phyloP scores from a whole-genome alignment of 2,329 filamentous ascomycete genomes.

The Grosmannia huntii region DNA sequence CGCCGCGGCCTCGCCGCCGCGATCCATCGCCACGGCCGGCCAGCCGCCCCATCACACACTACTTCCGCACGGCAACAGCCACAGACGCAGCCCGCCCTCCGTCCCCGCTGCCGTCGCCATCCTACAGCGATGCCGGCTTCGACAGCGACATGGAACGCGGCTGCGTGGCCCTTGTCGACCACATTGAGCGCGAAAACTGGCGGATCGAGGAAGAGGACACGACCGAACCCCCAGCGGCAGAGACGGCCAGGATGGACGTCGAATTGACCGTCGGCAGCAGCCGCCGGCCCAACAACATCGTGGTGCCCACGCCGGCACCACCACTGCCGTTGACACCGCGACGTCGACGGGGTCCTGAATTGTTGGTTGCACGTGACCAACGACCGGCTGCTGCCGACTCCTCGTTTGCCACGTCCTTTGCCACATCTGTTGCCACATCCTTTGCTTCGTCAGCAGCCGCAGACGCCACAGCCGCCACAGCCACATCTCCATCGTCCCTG shows the following conservation, averaged over 20 bases:
- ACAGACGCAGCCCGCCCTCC: not conserved
- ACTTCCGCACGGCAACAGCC: not conserved
- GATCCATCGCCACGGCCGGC: not conserved
- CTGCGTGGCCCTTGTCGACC: constrained; percentile 9
- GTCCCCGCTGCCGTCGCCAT: not conserved
- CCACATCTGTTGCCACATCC: not conserved
- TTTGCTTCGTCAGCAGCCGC: not conserved
- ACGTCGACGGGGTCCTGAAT: not conserved
- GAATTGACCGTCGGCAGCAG: not conserved
- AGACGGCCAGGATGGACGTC: not conserved
- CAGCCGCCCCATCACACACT: constrained; percentile 8
- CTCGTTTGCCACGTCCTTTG: not conserved
- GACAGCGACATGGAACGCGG: constrained; percentile 13
- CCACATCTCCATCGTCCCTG: not conserved
- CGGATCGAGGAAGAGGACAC: not conserved
- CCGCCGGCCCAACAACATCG: not conserved
- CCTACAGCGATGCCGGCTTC: constrained; percentile 6
- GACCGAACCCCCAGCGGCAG: not conserved
- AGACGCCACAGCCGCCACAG: not conserved
- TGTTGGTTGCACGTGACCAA: not conserved
- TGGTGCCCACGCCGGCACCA: not conserved
- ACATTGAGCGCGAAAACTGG: constrained; percentile 2
- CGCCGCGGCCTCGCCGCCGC: not conserved
- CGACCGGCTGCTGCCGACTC: not conserved
- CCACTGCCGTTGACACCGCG: not conserved